Evolutionary conservation across 2,329 filamentous ascomycete species (phyloP).

Genomic region (Davidsoniella australis): DNA sequence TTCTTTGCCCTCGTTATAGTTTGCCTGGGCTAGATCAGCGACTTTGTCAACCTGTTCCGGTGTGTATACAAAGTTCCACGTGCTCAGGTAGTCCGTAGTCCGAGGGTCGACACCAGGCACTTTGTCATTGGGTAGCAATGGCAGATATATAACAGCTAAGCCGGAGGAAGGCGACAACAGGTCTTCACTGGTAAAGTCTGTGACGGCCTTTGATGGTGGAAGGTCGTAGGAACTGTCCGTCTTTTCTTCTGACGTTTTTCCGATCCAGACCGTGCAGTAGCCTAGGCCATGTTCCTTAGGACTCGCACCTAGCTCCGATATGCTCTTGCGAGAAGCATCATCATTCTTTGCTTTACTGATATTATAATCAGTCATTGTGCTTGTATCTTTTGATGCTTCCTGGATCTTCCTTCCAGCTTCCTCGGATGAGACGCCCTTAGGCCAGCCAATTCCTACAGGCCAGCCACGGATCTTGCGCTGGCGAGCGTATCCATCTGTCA

Average conservation of each 20-base stretch:
- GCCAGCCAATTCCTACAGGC: conserved; percentile 93
- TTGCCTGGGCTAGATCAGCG: conserved; percentile 64
- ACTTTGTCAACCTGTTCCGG: conserved; percentile 78
- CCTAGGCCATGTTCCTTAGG: conserved; percentile 41
- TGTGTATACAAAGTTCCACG: conserved; percentile 97
- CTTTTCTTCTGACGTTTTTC: conserved; percentile 58
- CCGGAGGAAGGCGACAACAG: conserved; percentile 54
- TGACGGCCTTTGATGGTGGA: conserved; percentile 33
- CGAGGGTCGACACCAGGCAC: conserved; percentile 71
- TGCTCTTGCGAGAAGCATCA: conserved; percentile 6
- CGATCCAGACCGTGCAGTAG: conserved; percentile 93
- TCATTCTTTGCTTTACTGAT: conserved; percentile 34
- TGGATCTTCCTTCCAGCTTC: conserved; percentile 29
- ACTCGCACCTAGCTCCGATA: background rate
- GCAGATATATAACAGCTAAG: conserved; percentile 79
- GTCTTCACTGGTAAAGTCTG: conserved; percentile 49
- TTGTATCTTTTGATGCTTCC: conserved; percentile 42
- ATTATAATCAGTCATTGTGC: conserved; percentile 50
- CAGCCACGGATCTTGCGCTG: conserved; percentile 86
- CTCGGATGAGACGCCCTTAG: conserved; percentile 27
- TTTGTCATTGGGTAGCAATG: conserved; percentile 67
- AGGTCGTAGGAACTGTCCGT: conserved; percentile 27
- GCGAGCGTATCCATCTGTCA: conserved; percentile 80
- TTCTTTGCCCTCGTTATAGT: conserved; percentile 68
- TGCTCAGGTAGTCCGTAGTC: conserved; percentile 71